Evolutionary conservation across 352 stramenopile species (phyloP), one percentile per base, ranked within the genome.

Genomic region (Pythium periplocum): DNA sequence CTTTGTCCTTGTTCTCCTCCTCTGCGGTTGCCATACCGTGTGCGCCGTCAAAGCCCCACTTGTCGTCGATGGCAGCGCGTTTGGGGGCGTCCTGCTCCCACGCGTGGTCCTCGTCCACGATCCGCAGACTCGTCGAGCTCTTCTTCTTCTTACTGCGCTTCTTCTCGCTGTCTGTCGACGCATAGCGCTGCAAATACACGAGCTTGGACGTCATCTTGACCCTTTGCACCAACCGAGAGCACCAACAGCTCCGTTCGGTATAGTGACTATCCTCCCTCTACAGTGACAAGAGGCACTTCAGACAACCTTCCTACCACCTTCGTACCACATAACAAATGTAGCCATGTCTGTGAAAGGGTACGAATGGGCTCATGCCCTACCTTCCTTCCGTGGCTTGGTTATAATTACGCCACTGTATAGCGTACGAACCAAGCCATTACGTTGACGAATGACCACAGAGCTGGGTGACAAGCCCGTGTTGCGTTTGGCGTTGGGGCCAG

Each of bases 151-250:
- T 62, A 62, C 74, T 89, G 45, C 46, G 45, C 47, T 88, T 88
- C 73, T 85, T 88, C 32, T 69, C 77, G 7, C 54, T 55, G 41
- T 56, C 55, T 36, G 42, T 50, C 30, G 72, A 66, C 75, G 90
- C 78, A 57, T 92, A 92, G 35, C 78, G 77, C 77, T 90, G 78
- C 42, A 92, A 48, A 51, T 89, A 89, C 64, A 85, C 82, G 53
- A 90, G 66, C 73, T 92, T 92, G 36, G 82, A 89, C 61, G 55
- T 39, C 67, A 75, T 77, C 38, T 11, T 34, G 8, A 9, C 10
- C 9, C 30, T 37, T 50, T 48, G 30, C 45, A 48, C 43, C 9
- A 32, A 7, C 9, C 43, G 43, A 8, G 26, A 48, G 9, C 43
- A n/a, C 26, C 8, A 8, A n/a, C 11, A 48, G 43, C 6, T 26